Conservation (phyloP, 148 eudicot species). For the Oxyria digyna region DNA sequence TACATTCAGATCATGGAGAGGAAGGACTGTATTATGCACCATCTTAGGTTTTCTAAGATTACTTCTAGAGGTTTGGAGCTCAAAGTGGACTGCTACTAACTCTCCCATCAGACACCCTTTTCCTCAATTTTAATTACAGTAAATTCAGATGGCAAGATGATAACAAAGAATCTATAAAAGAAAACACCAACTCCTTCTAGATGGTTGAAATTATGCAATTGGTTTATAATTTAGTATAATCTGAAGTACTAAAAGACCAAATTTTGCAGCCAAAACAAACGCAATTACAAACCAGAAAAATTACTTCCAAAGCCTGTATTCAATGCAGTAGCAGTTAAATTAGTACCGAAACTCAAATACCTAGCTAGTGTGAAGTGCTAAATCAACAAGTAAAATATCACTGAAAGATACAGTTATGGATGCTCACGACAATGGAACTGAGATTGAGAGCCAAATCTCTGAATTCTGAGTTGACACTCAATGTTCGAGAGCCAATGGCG, state of each 20-base stretch:
- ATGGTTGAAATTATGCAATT: neutral
- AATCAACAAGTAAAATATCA: neutral
- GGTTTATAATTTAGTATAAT: neutral
- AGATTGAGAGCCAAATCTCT: slow-evolving; percentile 61
- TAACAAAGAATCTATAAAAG: neutral
- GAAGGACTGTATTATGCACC: neutral
- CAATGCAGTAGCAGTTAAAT: neutral
- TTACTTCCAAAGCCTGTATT: neutral
- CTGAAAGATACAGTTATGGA: neutral
- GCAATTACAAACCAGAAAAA: neutral
- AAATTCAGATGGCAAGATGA: neutral
- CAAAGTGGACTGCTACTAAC: no score
- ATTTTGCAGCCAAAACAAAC: neutral
- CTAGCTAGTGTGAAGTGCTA: neutral
- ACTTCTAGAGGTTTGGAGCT: neutral
- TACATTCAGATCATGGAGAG: neutral
- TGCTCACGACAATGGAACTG: slow-evolving; percentile 55
- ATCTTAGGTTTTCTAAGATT: neutral
- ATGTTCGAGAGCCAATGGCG: slow-evolving; percentile 43
- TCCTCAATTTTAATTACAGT: neutral
- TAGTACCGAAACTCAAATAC: neutral
- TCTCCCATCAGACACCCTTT: neutral
- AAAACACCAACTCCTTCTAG: neutral
- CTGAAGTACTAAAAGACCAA: neutral
- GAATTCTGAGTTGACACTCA: slow-evolving; percentile 49